A percentile compares a stretch with the other conserved stretches of the same genome.
These are phyloP conservation scores for Sabuloglossum arenarium DNA, from an alignment of 495 filamentous ascomycete genomes.

Conservation along the genomic window DNA sequence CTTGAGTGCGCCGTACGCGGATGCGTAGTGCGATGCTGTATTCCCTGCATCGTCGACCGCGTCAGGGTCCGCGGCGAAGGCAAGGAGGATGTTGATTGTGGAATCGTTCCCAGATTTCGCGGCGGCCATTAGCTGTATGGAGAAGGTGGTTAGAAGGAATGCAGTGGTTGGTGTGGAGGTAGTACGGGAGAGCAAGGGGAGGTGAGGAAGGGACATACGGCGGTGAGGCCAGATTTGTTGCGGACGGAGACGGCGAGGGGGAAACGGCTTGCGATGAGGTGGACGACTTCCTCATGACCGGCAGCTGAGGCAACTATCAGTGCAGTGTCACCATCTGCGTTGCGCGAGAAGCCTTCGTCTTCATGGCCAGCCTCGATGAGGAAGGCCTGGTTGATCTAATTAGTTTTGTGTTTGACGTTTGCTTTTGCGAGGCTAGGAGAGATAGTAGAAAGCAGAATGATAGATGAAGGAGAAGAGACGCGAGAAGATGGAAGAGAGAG, in stretches of 20 bases:
- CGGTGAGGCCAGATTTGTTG: conserved; percentile 26
- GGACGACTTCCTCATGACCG: conserved; percentile 38
- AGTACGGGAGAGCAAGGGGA: conserved; percentile 3
- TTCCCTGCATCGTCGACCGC: conserved; percentile 44
- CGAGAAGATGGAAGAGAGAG: no score
- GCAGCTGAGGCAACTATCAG: conserved; percentile 38
- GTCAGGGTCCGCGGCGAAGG: conserved; percentile 11
- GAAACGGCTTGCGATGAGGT: conserved; percentile 24
- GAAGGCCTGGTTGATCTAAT: conserved; percentile 26
- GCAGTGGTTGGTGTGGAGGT: no score
- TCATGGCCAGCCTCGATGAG: conserved; percentile 22
- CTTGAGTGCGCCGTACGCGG: conserved; percentile 46
- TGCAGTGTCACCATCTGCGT: conserved; percentile 51
- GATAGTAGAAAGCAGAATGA: no score
- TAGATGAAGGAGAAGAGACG: no score
- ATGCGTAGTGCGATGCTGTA: conserved; percentile 52
- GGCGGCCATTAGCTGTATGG: conserved; percentile 15
- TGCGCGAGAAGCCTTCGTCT: conserved; percentile 35
- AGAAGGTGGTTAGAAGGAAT: no score
- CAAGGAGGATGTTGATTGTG: conserved; percentile 35
- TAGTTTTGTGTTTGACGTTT: neutral
- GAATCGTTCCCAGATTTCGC: conserved; percentile 34
- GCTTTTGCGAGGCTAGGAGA: neutral
- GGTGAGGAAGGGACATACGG: conserved; percentile 4
- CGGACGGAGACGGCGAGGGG: conserved; percentile 24